These are phyloP conservation scores for Psidium friedrichsthalianum DNA, from an alignment of 345 rosid species.

Conservation along the genomic window DNA sequence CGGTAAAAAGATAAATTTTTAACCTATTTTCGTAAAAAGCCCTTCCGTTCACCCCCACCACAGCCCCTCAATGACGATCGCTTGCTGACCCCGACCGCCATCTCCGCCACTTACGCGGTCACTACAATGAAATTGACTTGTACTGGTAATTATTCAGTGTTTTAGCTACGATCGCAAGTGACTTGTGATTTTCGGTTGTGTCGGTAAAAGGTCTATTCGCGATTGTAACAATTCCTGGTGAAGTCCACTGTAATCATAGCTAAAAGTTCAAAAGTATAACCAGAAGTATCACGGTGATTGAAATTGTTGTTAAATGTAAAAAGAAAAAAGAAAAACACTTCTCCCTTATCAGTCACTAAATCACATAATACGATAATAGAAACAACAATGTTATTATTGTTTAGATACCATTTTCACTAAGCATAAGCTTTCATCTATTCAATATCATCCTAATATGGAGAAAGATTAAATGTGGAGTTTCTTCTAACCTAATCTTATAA, in stretches of 20 bases:
- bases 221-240: not conserved
- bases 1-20: no score
- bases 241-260: not conserved
- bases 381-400: not conserved
- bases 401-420: not conserved
- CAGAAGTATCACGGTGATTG: not conserved
- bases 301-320: not conserved
- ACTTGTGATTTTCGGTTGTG: fast-evolving
- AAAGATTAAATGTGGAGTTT: not conserved
- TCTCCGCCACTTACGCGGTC: not conserved
- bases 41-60: not conserved
- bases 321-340: not conserved
- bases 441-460: not conserved
- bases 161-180: fast-evolving
- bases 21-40: no score
- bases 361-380: not conserved
- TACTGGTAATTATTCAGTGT: not conserved
- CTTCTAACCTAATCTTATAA: not conserved
- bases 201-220: fast-evolving
- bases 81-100: not conserved
- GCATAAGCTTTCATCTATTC: not conserved
- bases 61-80: not conserved
- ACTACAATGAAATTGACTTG: not conserved
- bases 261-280: not conserved
- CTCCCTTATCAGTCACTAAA: not conserved